Evolutionary conservation across 2,329 filamentous ascomycete genomes (phyloP), one percentile per base, ranked within the genome.

Genomic region (Nothophoma quercina): DNA sequence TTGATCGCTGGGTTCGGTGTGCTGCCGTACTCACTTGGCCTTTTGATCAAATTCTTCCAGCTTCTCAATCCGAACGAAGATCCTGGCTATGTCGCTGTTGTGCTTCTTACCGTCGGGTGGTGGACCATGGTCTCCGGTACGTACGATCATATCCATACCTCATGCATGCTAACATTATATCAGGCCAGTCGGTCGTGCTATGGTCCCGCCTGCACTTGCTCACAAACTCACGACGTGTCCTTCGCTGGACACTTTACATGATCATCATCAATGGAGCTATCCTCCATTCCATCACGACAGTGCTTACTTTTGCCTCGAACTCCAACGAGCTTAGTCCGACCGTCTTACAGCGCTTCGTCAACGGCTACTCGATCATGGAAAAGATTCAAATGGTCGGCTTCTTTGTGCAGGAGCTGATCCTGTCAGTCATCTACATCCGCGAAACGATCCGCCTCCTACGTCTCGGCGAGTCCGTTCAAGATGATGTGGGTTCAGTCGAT

Each of bases 121-220:
- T 82, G 81, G 67, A 62, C 73, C 2, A 86, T 87, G 83, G 80
- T 88, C 0, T 85, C 84, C 12, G 68, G 69, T 69, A 49, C 10
- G 51, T 39, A 12, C 26, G 3, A 30, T 21, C n/a, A 2, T 3
- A 7, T n/a, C 1, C 26, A 15, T 4, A 3, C n/a, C 19, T 13
- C 6, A 26, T 25, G 26, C 10, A 18, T 32, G 32, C 44, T 59
- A 16, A 56, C 38, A 23, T 19, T 23, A 7, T 7, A 10, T 18
- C 13, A 1, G 85, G 85, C 0, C 83, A 87, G 65, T 81, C 81
- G 0, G 61, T 87, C 10, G 85, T 88, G 1, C 74, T 88, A 1
- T 88, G 84, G 74, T 87, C 84, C 0, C 79, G 85, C 6, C 77
- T 88, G 0, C 84, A 87, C 63, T 75, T 88, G 1, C 77, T 88